These are phyloP conservation scores for Macadamia integrifolia DNA, from an alignment of 164 flowering plant species.

Conservation along the genomic window DNA sequence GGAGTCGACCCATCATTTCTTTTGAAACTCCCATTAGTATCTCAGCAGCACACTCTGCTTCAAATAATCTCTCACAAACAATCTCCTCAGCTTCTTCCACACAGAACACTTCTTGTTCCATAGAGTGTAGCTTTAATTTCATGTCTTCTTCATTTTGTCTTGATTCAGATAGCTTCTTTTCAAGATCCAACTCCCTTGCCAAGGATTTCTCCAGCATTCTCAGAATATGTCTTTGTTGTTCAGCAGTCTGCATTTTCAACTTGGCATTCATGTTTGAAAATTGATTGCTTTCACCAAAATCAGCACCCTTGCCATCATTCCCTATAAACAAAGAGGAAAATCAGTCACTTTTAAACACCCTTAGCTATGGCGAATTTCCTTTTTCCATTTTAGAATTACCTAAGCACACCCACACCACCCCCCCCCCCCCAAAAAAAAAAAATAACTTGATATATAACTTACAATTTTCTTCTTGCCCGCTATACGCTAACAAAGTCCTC, in stretches of 20 bases:
- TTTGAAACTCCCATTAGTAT: conserved; percentile 55
- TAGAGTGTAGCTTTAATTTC: conserved; percentile 34
- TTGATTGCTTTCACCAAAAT: conserved; percentile 26
- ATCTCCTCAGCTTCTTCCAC: conserved; percentile 49
- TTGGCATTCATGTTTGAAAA: conserved; percentile 26
- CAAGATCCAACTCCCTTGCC: conserved; percentile 80
- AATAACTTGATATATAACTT: conserved; percentile 25
- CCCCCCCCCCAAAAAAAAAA: not conserved
- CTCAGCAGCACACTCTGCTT: conserved; percentile 62
- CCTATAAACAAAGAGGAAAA: conserved; percentile 36
- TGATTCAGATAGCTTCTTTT: conserved; percentile 56
- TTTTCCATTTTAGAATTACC: too few relatives aligned
- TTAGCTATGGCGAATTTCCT: not conserved
- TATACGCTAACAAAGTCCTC: conserved; percentile 28
- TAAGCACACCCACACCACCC: too few relatives aligned
- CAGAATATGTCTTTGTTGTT: conserved; percentile 61
- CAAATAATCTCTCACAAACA: conserved; percentile 41
- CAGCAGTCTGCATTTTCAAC: conserved; percentile 53
- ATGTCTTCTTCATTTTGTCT: conserved; percentile 55
- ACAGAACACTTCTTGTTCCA: conserved; percentile 42
- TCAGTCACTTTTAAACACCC: conserved; percentile 6
- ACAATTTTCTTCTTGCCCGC: conserved; percentile 38
- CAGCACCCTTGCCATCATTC: conserved; percentile 21
- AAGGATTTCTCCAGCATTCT: conserved; percentile 91
- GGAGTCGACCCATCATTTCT: conserved; percentile 49